phyloP scores from a whole-genome alignment of 140 eudicot genomes.

The Flaveria floridana region DNA sequence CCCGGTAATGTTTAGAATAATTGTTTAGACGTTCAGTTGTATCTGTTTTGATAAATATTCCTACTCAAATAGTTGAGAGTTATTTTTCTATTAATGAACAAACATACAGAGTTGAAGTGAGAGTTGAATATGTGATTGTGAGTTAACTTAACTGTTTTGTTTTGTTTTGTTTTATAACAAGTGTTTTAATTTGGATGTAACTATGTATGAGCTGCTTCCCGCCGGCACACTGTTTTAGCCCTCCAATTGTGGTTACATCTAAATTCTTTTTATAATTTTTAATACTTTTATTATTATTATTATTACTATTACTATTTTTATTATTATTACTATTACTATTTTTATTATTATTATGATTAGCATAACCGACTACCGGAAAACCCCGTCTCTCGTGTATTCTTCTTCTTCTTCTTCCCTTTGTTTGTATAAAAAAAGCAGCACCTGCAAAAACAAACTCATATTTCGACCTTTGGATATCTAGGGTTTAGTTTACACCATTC shows the following conservation, averaged over 20 bases:
- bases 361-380: slow-evolving; percentile 27
- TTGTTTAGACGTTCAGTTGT: no score
- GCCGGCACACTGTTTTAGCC: not conserved
- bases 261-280: not conserved
- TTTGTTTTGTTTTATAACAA: no score
- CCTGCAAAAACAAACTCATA: not conserved
- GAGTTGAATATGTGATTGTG: no score
- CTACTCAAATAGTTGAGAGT: no score
- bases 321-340: not conserved
- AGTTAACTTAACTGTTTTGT: no score
- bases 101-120: no score
- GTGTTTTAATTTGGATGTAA: no score
- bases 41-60: no score
- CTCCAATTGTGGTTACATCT: slow-evolving; percentile 10
- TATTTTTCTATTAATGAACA: no score
- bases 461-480: not conserved
- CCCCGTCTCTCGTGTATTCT: slow-evolving; percentile 20
- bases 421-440: slow-evolving; percentile 4
- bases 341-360: not conserved
- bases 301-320: no score
- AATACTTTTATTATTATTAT: not conserved
- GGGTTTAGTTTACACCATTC: not conserved
- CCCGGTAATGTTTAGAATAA: no score
- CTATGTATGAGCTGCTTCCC: no score
- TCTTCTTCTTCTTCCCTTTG: not conserved